Evolutionary conservation across 164 flowering plant genomes (phyloP).

Genomic region (Vitis amurensis): DNA sequence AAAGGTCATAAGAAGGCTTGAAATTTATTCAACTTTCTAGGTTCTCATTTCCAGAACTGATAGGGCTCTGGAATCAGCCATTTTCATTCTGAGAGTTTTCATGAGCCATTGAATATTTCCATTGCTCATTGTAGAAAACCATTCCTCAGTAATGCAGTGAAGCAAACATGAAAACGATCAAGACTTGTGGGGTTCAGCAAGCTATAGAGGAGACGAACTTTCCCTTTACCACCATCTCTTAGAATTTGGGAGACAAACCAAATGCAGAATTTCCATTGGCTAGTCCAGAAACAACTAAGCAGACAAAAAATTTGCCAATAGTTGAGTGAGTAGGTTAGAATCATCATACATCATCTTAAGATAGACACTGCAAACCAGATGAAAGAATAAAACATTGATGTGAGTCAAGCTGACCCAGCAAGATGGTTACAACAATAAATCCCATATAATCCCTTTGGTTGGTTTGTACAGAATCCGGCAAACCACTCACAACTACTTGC

Average conservation of each 20-base stretch:
- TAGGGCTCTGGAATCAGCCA: neutral
- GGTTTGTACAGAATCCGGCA: constrained; percentile 29
- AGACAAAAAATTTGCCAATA: too few species aligned
- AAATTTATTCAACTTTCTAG: neutral
- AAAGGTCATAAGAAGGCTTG: too few species aligned
- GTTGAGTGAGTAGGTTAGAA: too few species aligned
- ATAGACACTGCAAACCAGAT: constrained; percentile 4
- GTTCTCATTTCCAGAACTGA: neutral
- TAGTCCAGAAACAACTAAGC: too few species aligned
- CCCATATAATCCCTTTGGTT: constrained; percentile 8
- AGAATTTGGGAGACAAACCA: neutral
- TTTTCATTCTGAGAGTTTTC: too few species aligned
- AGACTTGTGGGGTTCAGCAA: too few species aligned
- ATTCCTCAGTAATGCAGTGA: neutral
- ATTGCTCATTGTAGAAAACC: neutral
- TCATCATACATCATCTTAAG: neutral
- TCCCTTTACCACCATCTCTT: too few species aligned
- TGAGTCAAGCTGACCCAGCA: constrained; percentile 2
- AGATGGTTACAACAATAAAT: constrained; percentile 20
- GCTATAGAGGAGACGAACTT: too few species aligned
- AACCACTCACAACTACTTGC: constrained; percentile 13
- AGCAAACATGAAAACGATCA: neutral
- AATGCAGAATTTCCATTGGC: too few species aligned
- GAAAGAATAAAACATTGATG: constrained; percentile 22
- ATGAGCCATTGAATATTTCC: too few species aligned